A percentile compares a stretch with the other conserved stretches of the same genome.
These are phyloP conservation scores for Crithidia mellificae DNA, from an alignment of 208 protist species.

Conservation along the genomic window DNA sequence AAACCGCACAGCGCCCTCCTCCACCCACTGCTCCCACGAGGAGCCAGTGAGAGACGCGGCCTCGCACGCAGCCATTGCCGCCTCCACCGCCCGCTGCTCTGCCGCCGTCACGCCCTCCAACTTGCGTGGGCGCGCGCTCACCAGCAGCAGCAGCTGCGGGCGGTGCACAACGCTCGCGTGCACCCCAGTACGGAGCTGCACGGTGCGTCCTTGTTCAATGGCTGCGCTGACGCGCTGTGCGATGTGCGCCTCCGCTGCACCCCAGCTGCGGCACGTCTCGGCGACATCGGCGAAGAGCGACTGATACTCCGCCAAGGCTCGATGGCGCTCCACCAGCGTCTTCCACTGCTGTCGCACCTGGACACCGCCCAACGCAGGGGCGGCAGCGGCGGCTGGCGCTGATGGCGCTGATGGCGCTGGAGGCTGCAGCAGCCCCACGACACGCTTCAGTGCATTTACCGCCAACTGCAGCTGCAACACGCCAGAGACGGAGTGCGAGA, in stretches of 20 bases:
- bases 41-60: neutral
- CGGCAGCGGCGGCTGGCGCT: neutral
- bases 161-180: slow-evolving; percentile 60
- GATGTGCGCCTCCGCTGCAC: slow-evolving; percentile 29
- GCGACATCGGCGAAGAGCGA: slow-evolving; percentile 33
- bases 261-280: slow-evolving; percentile 22
- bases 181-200: slow-evolving; percentile 68
- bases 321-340: slow-evolving; percentile 27
- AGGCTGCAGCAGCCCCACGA: slow-evolving; percentile 28
- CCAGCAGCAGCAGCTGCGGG: slow-evolving; percentile 25
- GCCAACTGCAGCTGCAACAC: slow-evolving; percentile 44
- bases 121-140: slow-evolving; percentile 10
- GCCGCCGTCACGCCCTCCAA: slow-evolving; percentile 13
- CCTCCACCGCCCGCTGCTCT: slow-evolving; percentile 32
- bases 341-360: slow-evolving; percentile 26
- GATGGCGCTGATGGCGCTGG: neutral
- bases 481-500: slow-evolving; percentile 32
- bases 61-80: neutral
- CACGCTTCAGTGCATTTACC: slow-evolving; percentile 25
- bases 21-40: slow-evolving; percentile 12
- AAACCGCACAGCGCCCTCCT: slow-evolving; percentile 24
- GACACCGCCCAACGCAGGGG: neutral
- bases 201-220: slow-evolving; percentile 26
- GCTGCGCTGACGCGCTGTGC: slow-evolving; percentile 34
- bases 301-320: slow-evolving; percentile 23